Evolutionary conservation across 495 filamentous ascomycete genomes (phyloP), one percentile per base, ranked within the genome.

Genomic region (Neurospora sp.): DNA sequence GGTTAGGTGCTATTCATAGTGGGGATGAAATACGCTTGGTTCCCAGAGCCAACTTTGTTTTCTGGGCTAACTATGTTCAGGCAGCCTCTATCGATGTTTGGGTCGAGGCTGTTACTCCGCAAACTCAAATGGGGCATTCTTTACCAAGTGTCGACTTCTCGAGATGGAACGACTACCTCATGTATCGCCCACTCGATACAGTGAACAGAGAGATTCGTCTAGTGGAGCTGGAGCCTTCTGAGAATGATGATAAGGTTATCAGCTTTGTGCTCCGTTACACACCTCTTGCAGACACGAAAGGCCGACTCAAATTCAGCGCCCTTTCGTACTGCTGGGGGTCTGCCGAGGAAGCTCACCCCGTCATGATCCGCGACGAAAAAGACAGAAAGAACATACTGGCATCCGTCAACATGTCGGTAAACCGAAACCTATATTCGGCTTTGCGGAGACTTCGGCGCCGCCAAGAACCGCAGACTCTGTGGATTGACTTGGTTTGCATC

Each of bases 301-400:
- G n/a, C 14, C 37, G 22, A 40, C 39, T 16, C 31, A 22, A 14
- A 53, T 71, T 31, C 69, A 74, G 46, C 37, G 73, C 73, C 38
- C 53, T 74, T 9, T 74, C 73, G 40, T 74, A 74, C 41, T 74
- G 59, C 70, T 71, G 73, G 73, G 73, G 69, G 1, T 11, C 3
- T 53, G 46, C 46, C 46, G n/a, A 53, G 1, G 46, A 53, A 11
- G 1, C 46, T 22, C 46, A 53, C 7, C 8, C 46, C 3, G n/a
- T 53, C n/a, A 53, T 53, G 20, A 22, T 53, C 7, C 46, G 46
- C 46, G 59, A 71, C 5, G 37, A 27, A 16, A n/a, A 70, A 1
- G 9, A 71, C 35, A 68, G 39, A 5, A 40, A 31, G 14, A 31
- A 68, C 14, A 69, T 71, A 10, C 11, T 40, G 1, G 68, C 42